These are phyloP conservation scores for Anthostomella pinea DNA, from an alignment of 2,329 filamentous ascomycete species.

Conservation along the genomic window DNA sequence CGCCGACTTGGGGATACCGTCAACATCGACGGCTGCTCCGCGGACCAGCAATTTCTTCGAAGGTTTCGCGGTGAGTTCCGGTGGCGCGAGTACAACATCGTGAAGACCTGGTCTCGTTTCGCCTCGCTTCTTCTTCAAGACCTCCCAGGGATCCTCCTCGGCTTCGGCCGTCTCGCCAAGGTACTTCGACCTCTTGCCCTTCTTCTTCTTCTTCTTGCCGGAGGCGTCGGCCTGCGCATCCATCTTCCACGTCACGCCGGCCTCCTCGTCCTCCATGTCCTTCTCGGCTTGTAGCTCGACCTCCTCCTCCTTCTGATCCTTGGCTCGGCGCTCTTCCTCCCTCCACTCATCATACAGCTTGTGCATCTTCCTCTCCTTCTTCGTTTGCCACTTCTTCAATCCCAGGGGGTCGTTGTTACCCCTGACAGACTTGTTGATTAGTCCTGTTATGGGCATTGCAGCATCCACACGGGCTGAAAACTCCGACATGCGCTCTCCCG, in stretches of 20 bases:
- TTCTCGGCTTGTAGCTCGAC: slow-evolving; percentile 61
- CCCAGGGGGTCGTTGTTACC: slow-evolving; percentile 62
- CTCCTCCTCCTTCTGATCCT: slow-evolving; percentile 64
- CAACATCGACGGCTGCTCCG: slow-evolving; percentile 64
- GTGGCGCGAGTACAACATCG: slow-evolving; percentile 71
- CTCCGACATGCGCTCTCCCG: slow-evolving; percentile 78
- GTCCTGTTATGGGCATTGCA: slow-evolving; percentile 70
- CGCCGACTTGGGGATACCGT: slow-evolving; percentile 64
- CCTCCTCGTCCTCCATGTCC: slow-evolving; percentile 58
- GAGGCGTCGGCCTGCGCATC: slow-evolving; percentile 40
- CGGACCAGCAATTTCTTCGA: slow-evolving; percentile 64
- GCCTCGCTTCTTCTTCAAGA: slow-evolving; percentile 64
- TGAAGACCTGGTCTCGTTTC: slow-evolving; percentile 50
- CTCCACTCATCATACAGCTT: slow-evolving; percentile 77
- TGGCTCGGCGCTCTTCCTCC: slow-evolving; percentile 61
- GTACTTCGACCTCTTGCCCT: slow-evolving; percentile 37
- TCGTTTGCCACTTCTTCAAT: slow-evolving; percentile 67
- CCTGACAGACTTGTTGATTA: slow-evolving; percentile 61
- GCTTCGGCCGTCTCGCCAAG: slow-evolving; percentile 45
- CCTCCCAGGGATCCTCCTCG: slow-evolving; percentile 74
- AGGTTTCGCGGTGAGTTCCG: slow-evolving; percentile 61
- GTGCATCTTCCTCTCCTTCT: slow-evolving; percentile 80
- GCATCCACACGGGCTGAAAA: slow-evolving; percentile 83
- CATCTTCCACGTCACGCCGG: slow-evolving; percentile 47
- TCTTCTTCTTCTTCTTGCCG: slow-evolving; percentile 44